A percentile compares a stretch with the other conserved stretches of the same genome.
phyloP scores from a whole-genome alignment of 148 eudicot species.

The Vaccinium vitisidaea region DNA sequence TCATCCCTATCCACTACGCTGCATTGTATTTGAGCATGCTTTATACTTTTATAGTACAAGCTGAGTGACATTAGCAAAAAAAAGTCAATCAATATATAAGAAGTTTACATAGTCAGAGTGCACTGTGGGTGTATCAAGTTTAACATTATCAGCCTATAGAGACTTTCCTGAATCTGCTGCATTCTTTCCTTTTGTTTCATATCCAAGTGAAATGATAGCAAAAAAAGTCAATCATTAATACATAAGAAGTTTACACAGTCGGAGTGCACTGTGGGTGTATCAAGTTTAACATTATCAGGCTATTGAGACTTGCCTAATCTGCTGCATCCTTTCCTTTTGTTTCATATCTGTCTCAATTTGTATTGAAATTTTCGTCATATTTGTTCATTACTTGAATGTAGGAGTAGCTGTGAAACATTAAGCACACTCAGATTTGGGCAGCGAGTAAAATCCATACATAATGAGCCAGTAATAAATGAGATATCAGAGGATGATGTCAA shows the following conservation, averaged over 20 bases:
- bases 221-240: background rate
- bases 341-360: background rate
- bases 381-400: constrained; percentile 30
- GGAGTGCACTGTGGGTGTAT: background rate
- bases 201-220: background rate
- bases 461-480: constrained; percentile 87
- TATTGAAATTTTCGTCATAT: constrained; percentile 5
- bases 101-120: background rate
- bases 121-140: background rate
- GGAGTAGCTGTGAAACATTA: constrained; percentile 63
- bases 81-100: background rate
- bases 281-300: background rate
- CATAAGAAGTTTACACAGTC: background rate
- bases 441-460: constrained; percentile 57
- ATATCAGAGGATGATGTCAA: constrained; percentile 94
- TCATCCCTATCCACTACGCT: background rate
- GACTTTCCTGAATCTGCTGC: constrained; percentile 4
- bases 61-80: background rate
- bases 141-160: background rate
- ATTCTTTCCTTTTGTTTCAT: background rate
- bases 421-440: constrained; percentile 92
- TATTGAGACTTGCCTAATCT: background rate
- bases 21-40: background rate
- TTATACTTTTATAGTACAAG: background rate
- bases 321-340: background rate